Evolutionary conservation across 768 basidiomycete genomes (phyloP), one percentile per base, ranked within the genome.

Genomic region (Chalciporus chontae): DNA sequence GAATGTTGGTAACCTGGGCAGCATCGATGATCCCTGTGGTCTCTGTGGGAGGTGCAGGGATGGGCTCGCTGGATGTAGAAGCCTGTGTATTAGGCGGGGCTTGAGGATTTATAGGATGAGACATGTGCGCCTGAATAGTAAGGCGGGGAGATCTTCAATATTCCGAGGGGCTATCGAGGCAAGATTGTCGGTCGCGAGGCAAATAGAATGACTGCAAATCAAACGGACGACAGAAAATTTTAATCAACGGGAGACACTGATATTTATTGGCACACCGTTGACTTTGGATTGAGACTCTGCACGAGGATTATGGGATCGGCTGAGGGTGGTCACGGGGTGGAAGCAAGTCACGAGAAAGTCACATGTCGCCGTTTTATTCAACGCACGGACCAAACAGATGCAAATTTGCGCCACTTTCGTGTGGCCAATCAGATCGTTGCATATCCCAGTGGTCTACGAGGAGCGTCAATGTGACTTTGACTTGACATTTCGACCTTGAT

Each of bases 1-100:
- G 67, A 26, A 88, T 65, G 43, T 68, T 77, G 67, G 81, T 72
- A 47, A 88, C 73, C 66, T 86, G 84, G 27, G 72, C 71, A 18
- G 76, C 71, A 60, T 82, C 79, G 42, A 85, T 48, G 56, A 52
- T 46, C 36, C 46, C 13, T 0, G 53, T 1, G 10, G 39, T 37
- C 14, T 67, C 63, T 1, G 32, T 23, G 24, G 17, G 15, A 0
- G 60, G 45, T 5, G 41, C 14, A 13, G 58, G 38, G 4, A 50
- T 54, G 45, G 61, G 37, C 37, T 45, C 45, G 23, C 15, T 17
- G 29, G 57, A 32, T 6, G 54, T 1, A 41, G 50, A 45, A 13
- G 47, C 45, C 47, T 61, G 58, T 41, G 42, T 43, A 40, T 29
- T 49, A 27, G 51, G 42, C 19, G 55, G 45, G 43, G 64, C 26